Base-by-base conservation (phyloP, 1,284 basidiomycete species). In the Trametes polyzona region DNA sequence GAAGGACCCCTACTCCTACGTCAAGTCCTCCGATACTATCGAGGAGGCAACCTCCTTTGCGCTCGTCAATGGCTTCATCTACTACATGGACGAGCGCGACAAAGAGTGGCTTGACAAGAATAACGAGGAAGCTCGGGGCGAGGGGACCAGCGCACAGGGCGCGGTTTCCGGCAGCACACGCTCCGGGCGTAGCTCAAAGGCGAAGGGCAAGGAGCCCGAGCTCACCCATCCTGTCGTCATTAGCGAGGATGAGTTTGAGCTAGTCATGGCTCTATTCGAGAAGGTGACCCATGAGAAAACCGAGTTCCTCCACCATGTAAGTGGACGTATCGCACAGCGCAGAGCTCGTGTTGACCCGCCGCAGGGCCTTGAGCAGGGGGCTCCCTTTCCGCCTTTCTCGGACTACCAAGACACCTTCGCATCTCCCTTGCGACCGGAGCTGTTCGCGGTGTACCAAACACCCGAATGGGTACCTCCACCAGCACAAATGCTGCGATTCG, bases 51-150 rank as follows among this genome's bases (percentile, higher is more conserved):
- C 80, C 55, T 71, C 70, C 14, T 79, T 76, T 59, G 82, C 83
- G 17, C 81, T 92, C 59, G 74, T 81, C 32, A 79, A 84, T 65
- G 87, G 86, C 1, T 93, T 89, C 69, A 84, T 87, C 4, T 98
- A 99, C 72, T 92, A 88, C 66, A 92, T 98, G 89, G 97, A 99
- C 69, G 97, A 99, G 72, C 90, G 93, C 35, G 97, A 99, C 75
- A 86, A 91, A 65, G 90, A 92, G 55, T 99, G 96, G 96, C 83
- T 99, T 35, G 88, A 92, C 61, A 90, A 87, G 72, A 94, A 94
- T 71, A 98, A 98, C 67, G 89, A 92, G 65, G 87, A 92, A 63
- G 91, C 92, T 2, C 85, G 92, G 46, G 92, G 93, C 17, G 93
- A 95, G 69, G 90, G 93, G 14, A 88, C 90, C 1, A 88, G 89